A percentile compares a stretch with the other conserved stretches of the same genome.
Conservation (phyloP, 2,329 filamentous ascomycete genomes). For the Sphaerulina musiva region DNA sequence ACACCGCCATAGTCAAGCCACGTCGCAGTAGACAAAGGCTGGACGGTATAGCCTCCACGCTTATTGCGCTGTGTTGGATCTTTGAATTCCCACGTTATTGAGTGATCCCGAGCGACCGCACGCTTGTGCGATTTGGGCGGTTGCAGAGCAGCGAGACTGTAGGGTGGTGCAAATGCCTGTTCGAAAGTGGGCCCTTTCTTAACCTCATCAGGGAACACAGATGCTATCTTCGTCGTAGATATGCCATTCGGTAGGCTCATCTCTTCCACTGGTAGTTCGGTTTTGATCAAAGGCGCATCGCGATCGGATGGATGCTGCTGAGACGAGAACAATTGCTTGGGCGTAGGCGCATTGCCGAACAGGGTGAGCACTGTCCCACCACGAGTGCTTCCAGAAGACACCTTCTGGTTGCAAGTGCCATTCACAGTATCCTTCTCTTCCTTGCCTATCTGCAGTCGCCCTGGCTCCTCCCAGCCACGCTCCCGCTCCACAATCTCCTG, state of each 20-base stretch:
- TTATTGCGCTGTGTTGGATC: constrained; percentile 29
- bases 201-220: constrained; percentile 41
- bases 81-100: constrained; percentile 43
- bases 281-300: constrained; percentile 18
- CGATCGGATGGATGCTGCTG: constrained; percentile 46
- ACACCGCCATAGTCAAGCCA: constrained; percentile 54
- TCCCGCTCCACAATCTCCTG: constrained; percentile 29
- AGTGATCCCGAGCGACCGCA: constrained; percentile 53
- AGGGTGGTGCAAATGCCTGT: constrained; percentile 64
- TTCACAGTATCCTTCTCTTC: constrained; percentile 6
- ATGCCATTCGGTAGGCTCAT: constrained; percentile 67
- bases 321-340: constrained; percentile 80
- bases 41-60: constrained; percentile 57
- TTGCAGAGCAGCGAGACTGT: constrained; percentile 58
- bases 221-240: constrained; percentile 59
- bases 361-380: constrained; percentile 64
- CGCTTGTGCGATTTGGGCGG: constrained; percentile 63
- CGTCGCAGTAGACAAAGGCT: constrained; percentile 58
- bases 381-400: constrained; percentile 18
- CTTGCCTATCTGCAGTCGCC: constrained; percentile 14
- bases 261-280: constrained; percentile 50
- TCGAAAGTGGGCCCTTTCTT: constrained; percentile 59
- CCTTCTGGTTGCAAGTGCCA: constrained; percentile 11
- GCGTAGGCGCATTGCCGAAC: constrained; percentile 65
- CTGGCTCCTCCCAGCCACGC: constrained; percentile 13